These are phyloP conservation scores for Teratosphaeria viscida DNA, from an alignment of 2,329 filamentous ascomycete genomes.

Conservation along the genomic window DNA sequence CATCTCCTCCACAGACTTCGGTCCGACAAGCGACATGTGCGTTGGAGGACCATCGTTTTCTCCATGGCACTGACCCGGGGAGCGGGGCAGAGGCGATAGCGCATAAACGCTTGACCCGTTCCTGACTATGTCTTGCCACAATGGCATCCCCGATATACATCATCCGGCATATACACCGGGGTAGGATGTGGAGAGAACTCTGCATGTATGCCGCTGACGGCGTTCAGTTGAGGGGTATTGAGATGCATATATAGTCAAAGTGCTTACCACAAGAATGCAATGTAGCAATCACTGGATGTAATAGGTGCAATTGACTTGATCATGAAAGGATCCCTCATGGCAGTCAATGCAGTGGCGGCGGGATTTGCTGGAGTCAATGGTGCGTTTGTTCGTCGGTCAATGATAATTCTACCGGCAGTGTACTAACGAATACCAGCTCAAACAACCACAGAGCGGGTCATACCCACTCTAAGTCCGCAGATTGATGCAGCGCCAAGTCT, in stretches of 20 bases:
- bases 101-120: background rate
- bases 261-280: background rate
- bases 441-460: conserved; percentile 5
- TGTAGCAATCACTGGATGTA: background rate
- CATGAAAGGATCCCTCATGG: background rate
- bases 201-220: background rate
- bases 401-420: background rate
- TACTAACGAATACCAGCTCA: conserved; percentile 1
- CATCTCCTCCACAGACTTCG: background rate
- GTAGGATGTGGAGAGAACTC: background rate
- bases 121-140: background rate
- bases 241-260: background rate
- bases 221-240: background rate
- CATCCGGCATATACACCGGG: background rate
- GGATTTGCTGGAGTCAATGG: background rate
- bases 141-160: background rate
- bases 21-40: background rate
- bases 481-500: conserved; percentile 16
- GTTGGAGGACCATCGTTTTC: background rate
- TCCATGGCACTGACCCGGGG: background rate
- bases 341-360: background rate
- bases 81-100: background rate
- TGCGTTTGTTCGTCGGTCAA: background rate
- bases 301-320: background rate
- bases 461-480: conserved; percentile 16